Evolutionary conservation across 2,329 filamentous ascomycete species (phyloP).

Genomic region (Trichoderma sp.): DNA sequence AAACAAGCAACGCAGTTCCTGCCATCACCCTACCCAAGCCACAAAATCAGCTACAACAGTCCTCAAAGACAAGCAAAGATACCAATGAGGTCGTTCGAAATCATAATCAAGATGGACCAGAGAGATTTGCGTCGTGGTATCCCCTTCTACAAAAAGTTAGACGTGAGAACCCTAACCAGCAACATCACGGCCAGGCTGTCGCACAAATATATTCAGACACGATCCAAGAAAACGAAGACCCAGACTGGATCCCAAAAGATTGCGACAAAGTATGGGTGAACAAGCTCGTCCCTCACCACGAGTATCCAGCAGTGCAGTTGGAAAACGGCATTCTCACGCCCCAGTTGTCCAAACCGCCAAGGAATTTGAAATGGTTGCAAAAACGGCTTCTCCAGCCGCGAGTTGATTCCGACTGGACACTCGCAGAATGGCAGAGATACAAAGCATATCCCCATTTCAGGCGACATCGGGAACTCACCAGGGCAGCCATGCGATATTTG

Average conservation of each 20-base stretch:
- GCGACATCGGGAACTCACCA: not conserved
- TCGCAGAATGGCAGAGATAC: not conserved
- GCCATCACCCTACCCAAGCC: not conserved
- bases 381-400: not conserved
- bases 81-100: not conserved
- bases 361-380: conserved; percentile 2
- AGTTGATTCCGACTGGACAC: not conserved
- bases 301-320: conserved; percentile 18
- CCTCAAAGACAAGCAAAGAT: not conserved
- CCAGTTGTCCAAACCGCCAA: not conserved
- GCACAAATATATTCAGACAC: not conserved
- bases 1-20: not conserved
- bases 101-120: conserved; percentile 1
- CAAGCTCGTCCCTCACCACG: not conserved
- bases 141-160: conserved; percentile 6
- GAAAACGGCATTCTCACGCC: conserved; percentile 8
- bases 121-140: conserved; percentile 20
- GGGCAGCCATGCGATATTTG: not conserved
- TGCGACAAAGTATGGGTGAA: not conserved
- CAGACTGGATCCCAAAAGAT: not conserved
- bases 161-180: not conserved
- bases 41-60: not conserved
- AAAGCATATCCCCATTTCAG: not conserved
- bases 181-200: not conserved
- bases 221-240: not conserved